Conservation (phyloP, 768 basidiomycete genomes). For the Sarcodon sp. region DNA sequence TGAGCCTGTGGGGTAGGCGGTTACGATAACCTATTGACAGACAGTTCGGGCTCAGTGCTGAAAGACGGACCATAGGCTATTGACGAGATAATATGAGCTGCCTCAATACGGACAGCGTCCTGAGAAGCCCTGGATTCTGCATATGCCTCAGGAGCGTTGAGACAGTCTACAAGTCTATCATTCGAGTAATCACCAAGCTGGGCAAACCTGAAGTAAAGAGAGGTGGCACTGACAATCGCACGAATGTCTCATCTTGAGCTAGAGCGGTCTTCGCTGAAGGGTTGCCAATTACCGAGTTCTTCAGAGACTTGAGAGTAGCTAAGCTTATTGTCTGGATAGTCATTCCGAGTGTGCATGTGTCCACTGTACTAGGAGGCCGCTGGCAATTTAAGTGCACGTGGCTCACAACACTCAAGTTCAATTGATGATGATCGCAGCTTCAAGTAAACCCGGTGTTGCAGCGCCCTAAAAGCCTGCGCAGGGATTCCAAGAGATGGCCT, state of each 20-base stretch:
- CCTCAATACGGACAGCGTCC: slow-evolving; percentile 52
- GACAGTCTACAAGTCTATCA: slow-evolving; percentile 46
- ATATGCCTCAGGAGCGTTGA: slow-evolving; percentile 28
- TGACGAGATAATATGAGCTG: slow-evolving; percentile 64
- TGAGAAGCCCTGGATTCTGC: slow-evolving; percentile 21
- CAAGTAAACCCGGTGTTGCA: too few species aligned
- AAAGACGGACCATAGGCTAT: slow-evolving; percentile 44
- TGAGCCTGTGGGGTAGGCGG: slow-evolving; percentile 30
- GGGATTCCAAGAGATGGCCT: slow-evolving; percentile 5
- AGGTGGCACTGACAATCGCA: slow-evolving; percentile 13
- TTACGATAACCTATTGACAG: neutral
- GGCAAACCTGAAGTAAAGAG: neutral
- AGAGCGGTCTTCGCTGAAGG: slow-evolving; percentile 55
- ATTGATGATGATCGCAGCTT: too few species aligned
- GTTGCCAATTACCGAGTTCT: slow-evolving; percentile 73
- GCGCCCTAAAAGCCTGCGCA: too few species aligned
- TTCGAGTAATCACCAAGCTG: neutral
- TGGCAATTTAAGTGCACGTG: too few species aligned
- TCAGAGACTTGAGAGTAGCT: slow-evolving; percentile 46
- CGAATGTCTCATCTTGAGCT: slow-evolving; percentile 40
- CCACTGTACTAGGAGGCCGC: too few species aligned
- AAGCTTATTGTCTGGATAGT: slow-evolving; percentile 16
- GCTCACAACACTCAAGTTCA: too few species aligned
- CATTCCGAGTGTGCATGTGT: slow-evolving; percentile 7
- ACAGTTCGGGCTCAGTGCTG: neutral